Conservation (phyloP, 164 flowering plant genomes). For the Nelumbo lutea region DNA sequence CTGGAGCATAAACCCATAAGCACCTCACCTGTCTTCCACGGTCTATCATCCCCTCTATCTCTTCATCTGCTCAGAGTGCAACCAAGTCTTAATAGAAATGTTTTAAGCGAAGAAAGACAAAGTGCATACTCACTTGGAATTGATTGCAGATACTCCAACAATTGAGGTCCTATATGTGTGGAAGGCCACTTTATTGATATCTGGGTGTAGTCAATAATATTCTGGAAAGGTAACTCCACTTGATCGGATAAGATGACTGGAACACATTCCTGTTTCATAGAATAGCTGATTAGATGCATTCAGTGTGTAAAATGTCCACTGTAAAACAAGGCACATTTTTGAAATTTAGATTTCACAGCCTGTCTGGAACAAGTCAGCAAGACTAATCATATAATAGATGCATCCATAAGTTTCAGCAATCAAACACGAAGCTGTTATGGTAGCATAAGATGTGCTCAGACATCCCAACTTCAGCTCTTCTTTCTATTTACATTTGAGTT, state of each 20-base stretch:
- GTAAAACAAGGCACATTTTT: too few species aligned
- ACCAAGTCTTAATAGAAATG: background rate
- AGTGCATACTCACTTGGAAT: constrained; percentile 53
- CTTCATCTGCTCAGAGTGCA: constrained; percentile 45
- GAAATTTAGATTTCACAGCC: too few species aligned
- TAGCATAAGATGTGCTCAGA: too few species aligned
- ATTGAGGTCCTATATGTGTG: constrained; percentile 55
- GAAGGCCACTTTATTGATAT: constrained; percentile 96
- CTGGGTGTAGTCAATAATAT: constrained; percentile 73
- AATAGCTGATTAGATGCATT: background rate
- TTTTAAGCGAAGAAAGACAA: background rate
- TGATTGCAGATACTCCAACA: constrained; percentile 74
- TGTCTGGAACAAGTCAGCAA: too few species aligned
- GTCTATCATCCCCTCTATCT: constrained; percentile 60
- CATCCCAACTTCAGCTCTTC: too few species aligned
- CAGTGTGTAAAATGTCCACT: background rate
- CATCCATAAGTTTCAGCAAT: too few species aligned
- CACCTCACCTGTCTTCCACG: constrained; percentile 72
- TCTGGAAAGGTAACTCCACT: constrained; percentile 84
- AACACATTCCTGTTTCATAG: constrained; percentile 72
- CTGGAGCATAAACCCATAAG: constrained; percentile 73
- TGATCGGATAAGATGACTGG: constrained; percentile 93
- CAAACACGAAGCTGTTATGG: too few species aligned
- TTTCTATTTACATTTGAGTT: too few species aligned
- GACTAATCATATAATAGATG: too few species aligned